Evolutionary conservation across 192 early-diverging fungal species (phyloP), one percentile per base, ranked within the genome.

Genomic region (Gamsiella multidivaricata): DNA sequence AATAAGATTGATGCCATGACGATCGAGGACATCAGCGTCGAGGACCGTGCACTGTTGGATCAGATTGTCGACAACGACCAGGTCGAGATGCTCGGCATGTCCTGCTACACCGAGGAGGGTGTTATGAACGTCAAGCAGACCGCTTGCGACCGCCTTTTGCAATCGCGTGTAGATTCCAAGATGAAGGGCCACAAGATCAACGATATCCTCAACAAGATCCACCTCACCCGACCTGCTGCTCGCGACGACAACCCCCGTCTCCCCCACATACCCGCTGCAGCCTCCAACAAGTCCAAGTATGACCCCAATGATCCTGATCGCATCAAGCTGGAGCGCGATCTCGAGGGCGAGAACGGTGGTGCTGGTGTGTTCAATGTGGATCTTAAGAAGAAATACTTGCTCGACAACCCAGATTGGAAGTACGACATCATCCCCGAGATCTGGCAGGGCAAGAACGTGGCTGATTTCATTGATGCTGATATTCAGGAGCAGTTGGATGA

Each of bases 381-480:
- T 67, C 88, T 98, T 75, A 94, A 97, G 81, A 97, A 97, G 85
- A 84, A 84, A 64, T 99, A 99, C 84, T 42, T 90, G 75, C 87
- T 98, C 51, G 87, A 84, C 20, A 81, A 94, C 43, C 86, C 88
- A 53, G 94, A 96, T 43, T 98, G 97, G 97, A 96, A 94, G 82
- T 93, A 98, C 85, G 98, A 99, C 83, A 84, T 84, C 41, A 96
- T 99, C 55, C 98, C 98, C 36, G 98, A 99, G 86, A 96, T 99
- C 82, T 93, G 96, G 90, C 91, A 98, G 72, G 97, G 97, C 72
- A 94, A 95, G 87, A 99, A 99, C 84, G 88, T 99, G 34, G 95
- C 95, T 22, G 98, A 99, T 86, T 99, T 98, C 81, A 85, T 98
- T 78, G 98, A 99, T 85, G 86, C 97, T 31, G 96, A 98, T 5